These are phyloP conservation scores for Phtheirospermum japonicum DNA, from an alignment of 257 asterid species.

Conservation along the genomic window DNA sequence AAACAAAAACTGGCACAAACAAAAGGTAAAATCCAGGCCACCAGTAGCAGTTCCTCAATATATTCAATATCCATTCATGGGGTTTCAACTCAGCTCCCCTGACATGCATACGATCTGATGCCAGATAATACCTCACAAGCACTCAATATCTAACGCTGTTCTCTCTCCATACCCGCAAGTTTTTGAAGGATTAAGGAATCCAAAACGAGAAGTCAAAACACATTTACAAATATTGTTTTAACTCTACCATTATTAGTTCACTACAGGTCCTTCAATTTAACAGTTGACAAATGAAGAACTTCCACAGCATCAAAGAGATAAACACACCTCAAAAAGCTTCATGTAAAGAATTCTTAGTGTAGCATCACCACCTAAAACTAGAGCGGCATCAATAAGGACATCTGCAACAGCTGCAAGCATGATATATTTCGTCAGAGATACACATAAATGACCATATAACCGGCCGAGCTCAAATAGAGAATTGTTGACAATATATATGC, in stretches of 20 bases:
- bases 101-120: conserved; percentile 20
- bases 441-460: conserved; percentile 23
- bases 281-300: conserved; percentile 20
- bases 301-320: conserved; percentile 27
- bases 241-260: conserved; percentile 7
- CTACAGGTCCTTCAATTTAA: conserved; percentile 12
- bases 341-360: conserved; percentile 73
- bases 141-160: conserved; percentile 7
- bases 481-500: not conserved
- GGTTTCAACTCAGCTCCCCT: not conserved
- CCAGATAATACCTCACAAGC: conserved; percentile 17
- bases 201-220: conserved; percentile 19
- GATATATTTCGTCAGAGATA: conserved; percentile 33
- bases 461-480: conserved; percentile 25
- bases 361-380: conserved; percentile 93
- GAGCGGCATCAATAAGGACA: conserved; percentile 91
- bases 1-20: not conserved
- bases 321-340: conserved; percentile 86
- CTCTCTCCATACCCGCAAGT: conserved; percentile 10
- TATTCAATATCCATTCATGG: conserved; percentile 21
- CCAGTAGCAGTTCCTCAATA: conserved; percentile 17
- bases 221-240: conserved; percentile 14
- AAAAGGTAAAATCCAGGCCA: conserved; percentile 12
- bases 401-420: conserved; percentile 90
- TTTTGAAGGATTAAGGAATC: conserved; percentile 17